Base-by-base conservation (phyloP, 2,329 filamentous ascomycete species). In the Calonectria pteridis region DNA sequence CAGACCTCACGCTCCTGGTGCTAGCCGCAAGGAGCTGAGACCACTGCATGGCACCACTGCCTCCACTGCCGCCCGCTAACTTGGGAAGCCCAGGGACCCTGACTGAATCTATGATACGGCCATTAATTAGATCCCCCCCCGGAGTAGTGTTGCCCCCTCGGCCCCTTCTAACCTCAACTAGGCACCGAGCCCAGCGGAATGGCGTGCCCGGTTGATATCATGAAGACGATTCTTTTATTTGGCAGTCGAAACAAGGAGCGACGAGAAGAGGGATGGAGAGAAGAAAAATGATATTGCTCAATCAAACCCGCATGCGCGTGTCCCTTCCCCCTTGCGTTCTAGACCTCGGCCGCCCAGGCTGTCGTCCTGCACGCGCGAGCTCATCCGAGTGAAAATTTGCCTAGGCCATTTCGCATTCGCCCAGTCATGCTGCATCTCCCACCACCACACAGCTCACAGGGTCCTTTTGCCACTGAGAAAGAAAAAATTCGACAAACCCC, bases 1-100 rank as follows among this genome's bases (percentile, higher is more conserved):
- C 55, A 53, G 26, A 29, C 55, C 43, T 46, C 43, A 5, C 43
- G 43, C 43, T 46, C 43, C 43, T 46, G 18, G 43, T 28, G 43
- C 58, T 64, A 59, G 55, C 67, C 67, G 55, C 67, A n/a, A 62
- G n/a, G 31, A 40, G 64, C 65, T 69, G 65, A 72, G 70, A 23
- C 65, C 70, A 69, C 65, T 65, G 50, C 43, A 72, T 72, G 51
- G 70, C 70, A 72, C 70, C 65, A 72, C 58, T 62, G 33, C 31
- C 55, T 55, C 35, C 55, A 62, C 55, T 62, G 65, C 37, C 65
- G 31, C 40, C 55, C 33, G 55, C 55, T 62, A 62, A 62, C 35
- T 40, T n/a, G n/a, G 33, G 33, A 35, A 62, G 55, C 55, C 33
- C 55, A 40, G 55, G 35, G 65, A 29, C 26, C 50, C 51, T 67